Evolutionary conservation across 1,284 basidiomycete genomes (phyloP).

Genomic region (Ceratobasidium sp.): DNA sequence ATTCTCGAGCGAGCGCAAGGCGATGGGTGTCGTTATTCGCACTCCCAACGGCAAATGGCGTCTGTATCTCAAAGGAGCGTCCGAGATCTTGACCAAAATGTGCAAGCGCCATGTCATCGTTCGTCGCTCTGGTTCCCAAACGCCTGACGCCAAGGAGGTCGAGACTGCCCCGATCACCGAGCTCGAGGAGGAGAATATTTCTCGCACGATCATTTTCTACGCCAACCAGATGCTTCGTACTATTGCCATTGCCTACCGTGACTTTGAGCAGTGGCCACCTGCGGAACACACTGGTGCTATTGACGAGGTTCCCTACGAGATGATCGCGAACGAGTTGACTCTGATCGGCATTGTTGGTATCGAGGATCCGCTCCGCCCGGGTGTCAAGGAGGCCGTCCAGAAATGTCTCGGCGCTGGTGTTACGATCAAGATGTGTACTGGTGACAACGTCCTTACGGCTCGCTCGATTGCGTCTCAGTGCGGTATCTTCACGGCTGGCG

Average conservation of each 20-base stretch:
- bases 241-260: slow-evolving; percentile 91
- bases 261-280: slow-evolving; percentile 91
- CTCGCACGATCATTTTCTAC: slow-evolving; percentile 93
- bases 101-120: slow-evolving; percentile 81
- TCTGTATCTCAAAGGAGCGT: slow-evolving; percentile 91
- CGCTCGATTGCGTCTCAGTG: slow-evolving; percentile 95
- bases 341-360: slow-evolving; percentile 92
- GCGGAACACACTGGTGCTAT: slow-evolving; percentile 58
- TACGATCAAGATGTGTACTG: slow-evolving; percentile 98
- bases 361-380: slow-evolving; percentile 93
- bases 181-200: slow-evolving; percentile 79
- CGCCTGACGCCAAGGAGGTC: slow-evolving; percentile 57
- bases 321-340: slow-evolving; percentile 78
- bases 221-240: slow-evolving; percentile 95
- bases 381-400: slow-evolving; percentile 88
- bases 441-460: slow-evolving; percentile 95
- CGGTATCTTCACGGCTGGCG: slow-evolving; percentile 91
- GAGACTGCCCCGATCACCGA: slow-evolving; percentile 71
- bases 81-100: slow-evolving; percentile 86
- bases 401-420: slow-evolving; percentile 92
- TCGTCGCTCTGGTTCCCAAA: slow-evolving; percentile 52
- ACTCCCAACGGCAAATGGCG: slow-evolving; percentile 70
- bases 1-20: slow-evolving; percentile 94
- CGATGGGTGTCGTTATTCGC: slow-evolving; percentile 92
- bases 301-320: slow-evolving; percentile 75